Evolutionary conservation across 441 rosid species (phyloP).

Genomic region (Francoa sonchifolia): DNA sequence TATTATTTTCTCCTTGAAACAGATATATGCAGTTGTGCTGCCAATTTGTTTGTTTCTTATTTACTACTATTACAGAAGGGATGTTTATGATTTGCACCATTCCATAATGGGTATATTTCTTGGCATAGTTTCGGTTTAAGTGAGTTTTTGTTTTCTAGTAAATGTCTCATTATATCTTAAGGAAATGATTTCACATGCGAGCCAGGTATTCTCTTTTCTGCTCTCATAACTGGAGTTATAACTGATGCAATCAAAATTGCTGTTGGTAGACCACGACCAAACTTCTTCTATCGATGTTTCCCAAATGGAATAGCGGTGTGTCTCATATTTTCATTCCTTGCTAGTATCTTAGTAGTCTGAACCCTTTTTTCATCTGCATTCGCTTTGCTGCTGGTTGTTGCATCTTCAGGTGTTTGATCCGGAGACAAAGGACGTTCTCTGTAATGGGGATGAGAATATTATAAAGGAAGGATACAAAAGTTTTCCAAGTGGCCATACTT

Average conservation of each 20-base stretch:
- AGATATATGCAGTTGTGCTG: conserved; percentile 53
- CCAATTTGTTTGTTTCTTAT: conserved; percentile 48
- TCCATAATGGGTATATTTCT: conserved; percentile 44
- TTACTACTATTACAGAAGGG: conserved; percentile 51
- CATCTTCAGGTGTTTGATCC: too few relatives aligned
- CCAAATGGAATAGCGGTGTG: conserved; percentile 85
- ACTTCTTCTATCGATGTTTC: conserved; percentile 93
- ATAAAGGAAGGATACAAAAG: conserved; percentile 85
- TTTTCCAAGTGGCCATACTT: conserved; percentile 90
- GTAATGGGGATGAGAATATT: conserved; percentile 47
- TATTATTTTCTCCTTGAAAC: conserved; percentile 7
- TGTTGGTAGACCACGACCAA: conserved; percentile 86
- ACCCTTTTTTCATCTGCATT: background rate
- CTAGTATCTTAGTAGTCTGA: too few relatives aligned
- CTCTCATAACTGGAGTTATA: conserved; percentile 55
- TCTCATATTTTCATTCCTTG: too few relatives aligned
- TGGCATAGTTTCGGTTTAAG: too few relatives aligned
- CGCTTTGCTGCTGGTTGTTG: background rate
- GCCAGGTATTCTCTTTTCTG: conserved; percentile 70
- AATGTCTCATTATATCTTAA: too few relatives aligned
- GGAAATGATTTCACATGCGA: too few relatives aligned
- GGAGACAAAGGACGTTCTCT: conserved; percentile 60
- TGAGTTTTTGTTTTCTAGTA: too few relatives aligned
- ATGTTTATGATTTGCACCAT: conserved; percentile 84
- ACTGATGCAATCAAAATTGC: conserved; percentile 73